A percentile compares a stretch with the other conserved stretches of the same genome.
Evolutionary conservation across 2,329 filamentous ascomycete species (phyloP).

Genomic region (Cercospora canescens): DNA sequence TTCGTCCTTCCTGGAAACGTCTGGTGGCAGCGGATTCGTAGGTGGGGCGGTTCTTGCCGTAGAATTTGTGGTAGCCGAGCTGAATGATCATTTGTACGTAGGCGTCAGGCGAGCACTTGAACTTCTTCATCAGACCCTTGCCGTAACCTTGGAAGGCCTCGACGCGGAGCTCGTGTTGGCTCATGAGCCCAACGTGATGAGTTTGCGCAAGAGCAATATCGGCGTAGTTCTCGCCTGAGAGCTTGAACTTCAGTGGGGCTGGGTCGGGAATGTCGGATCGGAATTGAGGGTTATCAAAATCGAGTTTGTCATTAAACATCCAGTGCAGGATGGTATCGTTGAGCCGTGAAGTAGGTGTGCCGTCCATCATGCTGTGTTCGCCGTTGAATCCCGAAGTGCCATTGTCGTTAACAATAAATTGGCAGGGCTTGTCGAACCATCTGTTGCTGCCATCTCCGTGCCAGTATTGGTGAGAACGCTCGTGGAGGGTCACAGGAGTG

Average conservation of each 20-base stretch:
- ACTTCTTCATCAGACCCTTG: constrained; percentile 98
- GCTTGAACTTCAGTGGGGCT: constrained; percentile 71
- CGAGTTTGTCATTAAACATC: constrained; percentile 92
- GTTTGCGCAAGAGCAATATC: constrained; percentile 77
- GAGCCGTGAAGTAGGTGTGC: constrained; percentile 92
- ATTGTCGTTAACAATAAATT: constrained; percentile 98
- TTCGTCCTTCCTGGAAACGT: constrained; percentile 93
- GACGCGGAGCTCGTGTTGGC: constrained; percentile 84
- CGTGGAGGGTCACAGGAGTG: constrained; percentile 86
- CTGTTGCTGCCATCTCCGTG: constrained; percentile 94
- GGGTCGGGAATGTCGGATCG: constrained; percentile 86
- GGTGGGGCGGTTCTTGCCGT: constrained; percentile 93
- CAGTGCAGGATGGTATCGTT: constrained; percentile 92
- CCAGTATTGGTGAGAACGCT: constrained; percentile 96
- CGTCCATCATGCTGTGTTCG: constrained; percentile 99
- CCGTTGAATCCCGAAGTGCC: constrained; percentile 97
- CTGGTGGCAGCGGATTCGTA: constrained; percentile 96
- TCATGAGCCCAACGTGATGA: constrained; percentile 81
- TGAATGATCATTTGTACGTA: constrained; percentile 99
- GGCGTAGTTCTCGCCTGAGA: constrained; percentile 70
- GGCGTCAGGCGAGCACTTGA: constrained; percentile 95
- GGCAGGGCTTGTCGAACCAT: constrained; percentile 97
- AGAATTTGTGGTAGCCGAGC: constrained; percentile 98
- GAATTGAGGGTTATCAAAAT: constrained; percentile 75
- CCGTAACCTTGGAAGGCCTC: constrained; percentile 97